Evolutionary conservation across 768 basidiomycete genomes (phyloP).

Genomic region (Mrakia frigida): DNA sequence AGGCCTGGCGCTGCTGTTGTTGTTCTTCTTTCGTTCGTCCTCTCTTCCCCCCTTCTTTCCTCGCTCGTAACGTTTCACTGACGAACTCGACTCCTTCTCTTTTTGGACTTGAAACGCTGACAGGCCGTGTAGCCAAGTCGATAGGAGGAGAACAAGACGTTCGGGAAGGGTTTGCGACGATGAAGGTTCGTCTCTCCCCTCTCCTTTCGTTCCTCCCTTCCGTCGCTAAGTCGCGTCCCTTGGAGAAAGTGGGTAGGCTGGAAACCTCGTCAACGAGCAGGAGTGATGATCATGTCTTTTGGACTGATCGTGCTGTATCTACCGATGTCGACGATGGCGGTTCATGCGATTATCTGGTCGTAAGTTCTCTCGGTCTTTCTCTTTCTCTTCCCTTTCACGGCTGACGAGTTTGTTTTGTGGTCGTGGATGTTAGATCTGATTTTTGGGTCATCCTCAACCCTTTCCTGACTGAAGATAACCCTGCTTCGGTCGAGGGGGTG

Average conservation of each 20-base stretch:
- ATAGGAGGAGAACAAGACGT: constrained; percentile 11
- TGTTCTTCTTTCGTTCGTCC: constrained; percentile 53
- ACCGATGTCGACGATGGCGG: constrained; percentile 68
- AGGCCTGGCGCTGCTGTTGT: constrained; percentile 51
- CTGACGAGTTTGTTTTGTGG: background rate
- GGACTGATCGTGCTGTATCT: constrained; percentile 65
- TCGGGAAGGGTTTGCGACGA: constrained; percentile 19
- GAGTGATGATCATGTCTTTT: constrained; percentile 56
- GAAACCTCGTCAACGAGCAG: background rate
- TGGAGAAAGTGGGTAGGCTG: constrained; percentile 19
- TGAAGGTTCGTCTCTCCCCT: background rate
- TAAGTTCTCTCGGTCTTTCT: background rate
- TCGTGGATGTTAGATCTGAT: constrained; percentile 66
- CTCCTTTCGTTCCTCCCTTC: background rate
- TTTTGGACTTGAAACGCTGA: too few species aligned
- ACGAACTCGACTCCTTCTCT: too few species aligned
- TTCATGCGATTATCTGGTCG: constrained; percentile 57
- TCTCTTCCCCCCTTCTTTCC: background rate
- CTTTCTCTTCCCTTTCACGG: background rate
- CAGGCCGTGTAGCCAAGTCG: constrained; percentile 2
- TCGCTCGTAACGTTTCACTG: background rate
- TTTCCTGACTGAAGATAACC: constrained; percentile 47
- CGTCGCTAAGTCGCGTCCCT: too few species aligned
- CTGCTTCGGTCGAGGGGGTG: background rate
- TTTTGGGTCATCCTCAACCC: constrained; percentile 68